Conservation (phyloP, 371 early-diverging fungal genomes). For the Actinomortierella ambigua region DNA sequence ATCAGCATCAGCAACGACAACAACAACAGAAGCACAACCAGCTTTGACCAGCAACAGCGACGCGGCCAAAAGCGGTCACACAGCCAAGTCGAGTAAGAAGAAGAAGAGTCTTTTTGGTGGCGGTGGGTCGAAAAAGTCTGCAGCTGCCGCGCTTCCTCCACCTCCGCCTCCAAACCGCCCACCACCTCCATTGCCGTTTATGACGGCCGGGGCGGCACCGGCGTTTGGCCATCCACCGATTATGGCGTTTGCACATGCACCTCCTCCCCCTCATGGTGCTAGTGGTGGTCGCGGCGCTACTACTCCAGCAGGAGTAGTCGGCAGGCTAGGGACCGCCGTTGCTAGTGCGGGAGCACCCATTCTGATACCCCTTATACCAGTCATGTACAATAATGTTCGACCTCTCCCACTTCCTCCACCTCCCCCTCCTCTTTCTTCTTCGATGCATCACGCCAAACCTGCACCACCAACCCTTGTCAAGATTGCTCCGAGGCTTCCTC, state of each 20-base stretch:
- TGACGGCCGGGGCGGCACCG: no score
- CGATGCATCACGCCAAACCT: background rate
- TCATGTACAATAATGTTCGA: conserved; percentile 35
- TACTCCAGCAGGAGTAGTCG: no score
- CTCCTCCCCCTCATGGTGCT: conserved; percentile 7
- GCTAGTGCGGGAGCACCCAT: conserved; percentile 11
- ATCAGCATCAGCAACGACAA: conserved; percentile 12
- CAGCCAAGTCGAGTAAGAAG: no score
- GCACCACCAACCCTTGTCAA: conserved; percentile 22
- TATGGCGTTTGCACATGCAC: conserved; percentile 42
- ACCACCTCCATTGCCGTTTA: no score
- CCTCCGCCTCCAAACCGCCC: no score
- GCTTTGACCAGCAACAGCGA: conserved; percentile 4
- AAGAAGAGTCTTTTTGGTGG: no score
- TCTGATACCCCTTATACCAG: conserved; percentile 41
- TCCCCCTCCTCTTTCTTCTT: background rate
- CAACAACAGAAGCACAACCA: conserved; percentile 18
- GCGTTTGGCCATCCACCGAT: conserved; percentile 13
- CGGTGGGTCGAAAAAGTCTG: no score
- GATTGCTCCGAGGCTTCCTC: conserved; percentile 23
- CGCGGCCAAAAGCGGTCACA: background rate
- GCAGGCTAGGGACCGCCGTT: no score
- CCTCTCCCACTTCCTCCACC: conserved; percentile 5
- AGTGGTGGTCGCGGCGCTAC: conserved; percentile 6
- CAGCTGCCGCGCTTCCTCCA: no score